phyloP scores from a whole-genome alignment of 1,139 yeast species.

The Kodamaea derodonti region DNA sequence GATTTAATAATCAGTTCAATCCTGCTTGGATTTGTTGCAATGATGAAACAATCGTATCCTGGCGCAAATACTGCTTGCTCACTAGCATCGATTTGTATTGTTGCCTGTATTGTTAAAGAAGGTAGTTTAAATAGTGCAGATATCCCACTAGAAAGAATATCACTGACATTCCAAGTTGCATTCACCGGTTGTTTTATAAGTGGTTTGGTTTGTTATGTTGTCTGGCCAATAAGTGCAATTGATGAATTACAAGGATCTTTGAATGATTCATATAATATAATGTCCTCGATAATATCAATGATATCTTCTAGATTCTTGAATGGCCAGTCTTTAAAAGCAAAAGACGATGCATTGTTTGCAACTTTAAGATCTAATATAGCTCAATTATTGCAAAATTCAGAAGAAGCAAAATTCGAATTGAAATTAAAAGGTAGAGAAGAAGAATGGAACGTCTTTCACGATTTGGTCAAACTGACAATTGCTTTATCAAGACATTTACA shows the following conservation, averaged over 20 bases:
- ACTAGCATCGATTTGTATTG: slow-evolving; percentile 67
- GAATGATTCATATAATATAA: slow-evolving; percentile 50
- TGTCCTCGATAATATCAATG: slow-evolving; percentile 50
- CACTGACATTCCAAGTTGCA: slow-evolving; percentile 58
- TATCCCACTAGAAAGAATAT: slow-evolving; percentile 55
- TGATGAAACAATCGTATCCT: slow-evolving; percentile 62
- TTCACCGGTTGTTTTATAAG: slow-evolving; percentile 60
- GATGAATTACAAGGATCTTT: slow-evolving; percentile 41
- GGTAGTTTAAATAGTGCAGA: slow-evolving; percentile 62
- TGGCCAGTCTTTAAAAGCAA: slow-evolving; percentile 42
- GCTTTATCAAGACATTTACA: slow-evolving; percentile 57
- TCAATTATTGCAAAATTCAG: slow-evolving; percentile 41
- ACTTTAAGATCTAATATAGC: slow-evolving; percentile 39
- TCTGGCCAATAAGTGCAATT: slow-evolving; percentile 66
- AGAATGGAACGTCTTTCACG: slow-evolving; percentile 44
- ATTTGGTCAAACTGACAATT: slow-evolving; percentile 50
- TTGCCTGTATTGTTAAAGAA: slow-evolving; percentile 73
- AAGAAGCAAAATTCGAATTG: slow-evolving; percentile 64
- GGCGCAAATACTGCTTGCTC: slow-evolving; percentile 78
- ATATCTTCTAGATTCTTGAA: slow-evolving; percentile 53
- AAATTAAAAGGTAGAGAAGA: slow-evolving; percentile 49
- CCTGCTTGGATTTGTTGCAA: slow-evolving; percentile 65
- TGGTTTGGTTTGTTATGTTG: slow-evolving; percentile 51
- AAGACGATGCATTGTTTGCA: slow-evolving; percentile 33
- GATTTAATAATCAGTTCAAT: slow-evolving; percentile 53